Evolutionary conservation across 2,329 filamentous ascomycete species (phyloP), one percentile per base, ranked within the genome.

Genomic region (Tolypocladium inflatum): DNA sequence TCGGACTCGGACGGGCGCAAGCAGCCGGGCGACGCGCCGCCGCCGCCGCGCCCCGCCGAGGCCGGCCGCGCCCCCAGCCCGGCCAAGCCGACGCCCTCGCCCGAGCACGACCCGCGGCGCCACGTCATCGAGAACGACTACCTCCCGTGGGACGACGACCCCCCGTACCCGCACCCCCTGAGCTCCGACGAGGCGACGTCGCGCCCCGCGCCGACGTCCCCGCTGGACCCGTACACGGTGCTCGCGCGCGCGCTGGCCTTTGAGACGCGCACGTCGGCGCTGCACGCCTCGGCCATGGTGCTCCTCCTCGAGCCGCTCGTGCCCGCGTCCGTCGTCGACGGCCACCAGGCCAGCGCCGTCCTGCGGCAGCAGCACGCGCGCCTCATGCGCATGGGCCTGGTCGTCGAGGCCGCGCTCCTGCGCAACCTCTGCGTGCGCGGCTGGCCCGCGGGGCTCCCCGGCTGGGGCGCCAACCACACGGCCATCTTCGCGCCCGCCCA

Each of bases 251-350:
- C 81, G 0, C 72, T 87, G 1, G 72, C 76, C 6, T 86, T 83
- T 58, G 84, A 87, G 64, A 75, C 76, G 7, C 76, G 74, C 53
- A 78, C 77, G 1, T 85, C 82, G 0, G 78, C 81, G 2, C 73
- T 86, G 30, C 82, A 83, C 60, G 82, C 84, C 0, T 80, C 84
- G 0, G 80, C 82, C 35, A 86, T 87, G 63, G 68, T 87, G 6
- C 76, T 87, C 3, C 75, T 87, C 0, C 73, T 87, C 0, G 77
- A 78, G 43, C 83, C 83, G 0, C 75, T 87, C 0, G 72, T 87
- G 1, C 80, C 83, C 0, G 72, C 78, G 0, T 72, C 73, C 10
- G 72, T 84, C 21, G 81, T 87, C 41, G 82, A 86, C 63, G 64
- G 72, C 13, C 71, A 81, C 60, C 82, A 83, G 61, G 82, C 83